A percentile compares a stretch with the other conserved stretches of the same genome.
These are phyloP conservation scores for Thraustotheca clavata DNA, from an alignment of 352 stramenopile genomes.

Conservation along the genomic window DNA sequence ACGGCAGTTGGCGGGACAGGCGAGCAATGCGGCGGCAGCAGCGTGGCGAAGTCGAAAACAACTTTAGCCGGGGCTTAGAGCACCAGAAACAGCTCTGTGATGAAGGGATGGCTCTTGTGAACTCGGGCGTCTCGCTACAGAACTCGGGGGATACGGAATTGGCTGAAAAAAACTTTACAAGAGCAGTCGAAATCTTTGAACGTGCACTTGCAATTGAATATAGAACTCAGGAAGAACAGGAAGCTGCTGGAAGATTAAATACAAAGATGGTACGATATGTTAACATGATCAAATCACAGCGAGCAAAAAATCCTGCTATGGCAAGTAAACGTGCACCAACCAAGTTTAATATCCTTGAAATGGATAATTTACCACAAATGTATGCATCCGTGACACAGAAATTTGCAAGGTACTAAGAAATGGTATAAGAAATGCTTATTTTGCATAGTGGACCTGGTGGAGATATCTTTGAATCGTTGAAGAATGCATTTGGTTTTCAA, in stretches of 20 bases:
- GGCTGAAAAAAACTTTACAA: slow-evolving; percentile 54
- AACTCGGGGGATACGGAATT: slow-evolving; percentile 46
- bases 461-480: slow-evolving; percentile 70
- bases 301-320: slow-evolving; percentile 49
- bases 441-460: slow-evolving; percentile 13
- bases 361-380: slow-evolving; percentile 30
- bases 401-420: slow-evolving; percentile 19
- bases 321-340: slow-evolving; percentile 23
- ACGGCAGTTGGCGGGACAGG: not conserved
- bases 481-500: slow-evolving; percentile 91
- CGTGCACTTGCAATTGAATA: slow-evolving; percentile 70
- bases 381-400: slow-evolving; percentile 31
- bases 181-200: slow-evolving; percentile 71
- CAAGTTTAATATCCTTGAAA: slow-evolving; percentile 38
- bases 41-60: not conserved
- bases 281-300: slow-evolving; percentile 80
- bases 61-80: slow-evolving; percentile 25
- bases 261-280: slow-evolving; percentile 84
- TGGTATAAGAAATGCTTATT: not conserved
- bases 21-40: slow-evolving; percentile 3
- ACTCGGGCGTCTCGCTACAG: slow-evolving; percentile 68
- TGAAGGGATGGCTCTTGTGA: slow-evolving; percentile 74
- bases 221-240: slow-evolving; percentile 53
- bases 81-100: slow-evolving; percentile 75
- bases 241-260: slow-evolving; percentile 57